Percentiles rank a stretch among this genome's conserved stretches.
These are phyloP conservation scores for Arachis hypogaea DNA, from an alignment of 306 rosid species.

Conservation along the genomic window DNA sequence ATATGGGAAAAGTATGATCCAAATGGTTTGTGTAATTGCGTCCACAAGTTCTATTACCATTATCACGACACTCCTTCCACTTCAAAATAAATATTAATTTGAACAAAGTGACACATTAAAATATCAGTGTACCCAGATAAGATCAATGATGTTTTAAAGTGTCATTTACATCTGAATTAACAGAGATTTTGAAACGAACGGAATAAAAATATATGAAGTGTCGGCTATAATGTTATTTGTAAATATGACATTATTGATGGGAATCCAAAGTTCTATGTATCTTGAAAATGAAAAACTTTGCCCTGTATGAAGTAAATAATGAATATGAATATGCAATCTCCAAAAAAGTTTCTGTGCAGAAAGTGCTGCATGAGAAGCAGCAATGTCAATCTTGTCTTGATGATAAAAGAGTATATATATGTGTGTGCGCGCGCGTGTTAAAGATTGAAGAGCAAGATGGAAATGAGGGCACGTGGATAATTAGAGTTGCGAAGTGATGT, in stretches of 20 bases:
- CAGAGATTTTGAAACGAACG: too few relatives aligned
- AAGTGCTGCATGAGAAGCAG: background rate
- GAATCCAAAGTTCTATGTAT: conserved; percentile 9
- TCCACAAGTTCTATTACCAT: background rate
- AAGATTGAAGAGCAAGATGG: too few relatives aligned
- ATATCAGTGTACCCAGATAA: too few relatives aligned
- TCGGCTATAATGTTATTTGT: conserved; percentile 3
- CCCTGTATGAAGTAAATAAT: background rate
- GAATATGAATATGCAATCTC: background rate
- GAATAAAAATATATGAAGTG: background rate
- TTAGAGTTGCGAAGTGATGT: background rate
- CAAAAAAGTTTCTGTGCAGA: background rate
- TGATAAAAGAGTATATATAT: background rate
- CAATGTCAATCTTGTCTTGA: background rate
- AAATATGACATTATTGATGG: background rate
- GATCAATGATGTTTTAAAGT: too few relatives aligned
- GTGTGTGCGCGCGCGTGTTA: too few relatives aligned
- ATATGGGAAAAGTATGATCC: background rate
- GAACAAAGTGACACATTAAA: too few relatives aligned
- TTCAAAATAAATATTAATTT: too few relatives aligned
- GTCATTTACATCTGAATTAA: too few relatives aligned
- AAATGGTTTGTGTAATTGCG: background rate
- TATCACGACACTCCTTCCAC: background rate
- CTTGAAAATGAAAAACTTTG: background rate
- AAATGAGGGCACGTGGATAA: background rate